Conservation (phyloP, 164 flowering plant species). For the Magnolia kwangsiensis region DNA sequence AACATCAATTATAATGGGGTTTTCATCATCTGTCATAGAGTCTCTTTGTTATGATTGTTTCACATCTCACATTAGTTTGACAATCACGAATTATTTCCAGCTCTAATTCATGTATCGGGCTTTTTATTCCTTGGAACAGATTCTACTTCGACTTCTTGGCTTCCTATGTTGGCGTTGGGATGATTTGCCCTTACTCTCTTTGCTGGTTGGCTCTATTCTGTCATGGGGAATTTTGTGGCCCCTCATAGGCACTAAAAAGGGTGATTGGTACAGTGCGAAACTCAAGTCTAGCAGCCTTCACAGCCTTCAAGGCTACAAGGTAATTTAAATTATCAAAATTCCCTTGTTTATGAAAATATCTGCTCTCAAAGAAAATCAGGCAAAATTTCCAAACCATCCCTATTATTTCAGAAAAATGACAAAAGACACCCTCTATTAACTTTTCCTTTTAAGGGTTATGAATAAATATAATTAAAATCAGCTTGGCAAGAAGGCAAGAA, state of each 20-base stretch:
- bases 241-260: constrained; percentile 31
- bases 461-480: too few relatives aligned
- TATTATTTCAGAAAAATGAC: background rate
- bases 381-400: background rate
- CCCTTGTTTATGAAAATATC: background rate
- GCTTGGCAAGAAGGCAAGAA: too few relatives aligned
- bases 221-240: constrained; percentile 70
- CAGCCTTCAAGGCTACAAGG: constrained; percentile 54
- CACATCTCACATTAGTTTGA: background rate
- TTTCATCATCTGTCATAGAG: too few relatives aligned
- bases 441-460: too few relatives aligned
- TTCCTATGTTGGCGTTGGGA: constrained; percentile 52
- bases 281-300: constrained; percentile 23
- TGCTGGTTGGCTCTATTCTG: constrained; percentile 40
- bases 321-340: constrained; percentile 8
- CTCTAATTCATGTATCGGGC: background rate
- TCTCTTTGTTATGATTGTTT: background rate
- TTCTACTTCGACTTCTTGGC: constrained; percentile 54
- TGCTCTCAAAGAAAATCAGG: background rate
- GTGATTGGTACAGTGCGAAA: constrained; percentile 41
- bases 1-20: too few relatives aligned
- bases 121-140: constrained; percentile 22
- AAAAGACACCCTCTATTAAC: too few relatives aligned
- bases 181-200: constrained; percentile 52
- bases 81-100: background rate